Base-by-base conservation (phyloP, 345 rosid genomes). In the Pelargonium nanum region DNA sequence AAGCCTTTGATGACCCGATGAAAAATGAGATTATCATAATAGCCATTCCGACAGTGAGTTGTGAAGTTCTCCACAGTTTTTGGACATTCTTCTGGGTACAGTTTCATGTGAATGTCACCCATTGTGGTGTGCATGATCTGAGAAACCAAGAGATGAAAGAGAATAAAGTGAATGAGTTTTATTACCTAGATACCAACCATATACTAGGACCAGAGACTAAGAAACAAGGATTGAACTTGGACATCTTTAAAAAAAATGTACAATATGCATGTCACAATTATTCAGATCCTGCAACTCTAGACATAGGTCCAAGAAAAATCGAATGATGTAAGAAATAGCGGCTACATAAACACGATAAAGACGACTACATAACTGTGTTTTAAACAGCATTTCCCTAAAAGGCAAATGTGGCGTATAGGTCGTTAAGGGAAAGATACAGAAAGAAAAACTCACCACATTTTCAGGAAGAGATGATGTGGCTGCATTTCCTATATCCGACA, bases 31-130 rank as follows among this genome's bases (percentile, higher is more conserved):
- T 93, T 93, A 72, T 90, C 97, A 64, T 87, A 93, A 74, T 93
- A 93, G 55, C 96, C 99, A 68, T 93, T 90, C 50, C 90, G 75
- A 65, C 99, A 87, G 72, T 93, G 97, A 54, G 95, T 88, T 4
- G 96, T 87, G 66, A 93, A 93, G 74, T 93, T 93, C 90, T 90
- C 96, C 73, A 93, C 95, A 30, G 99, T 90, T 79, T 85, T 93
- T 58, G 99, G 99, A 57, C 99, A 93, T 81, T 93, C 97, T 80
- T 93, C 99, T 24, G 99, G 97, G 78, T 90, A 90, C 25, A 93
- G 82, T 74, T 58, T 83, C 88, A 87, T 81, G 75, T 93, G 95
- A 68, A 93, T 48, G 58, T 90, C 99, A 19, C 99, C 96, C 95
- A 90, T 80, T 2, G 97, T 85, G 13, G 96, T 90, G 66, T 86